Evolutionary conservation across 495 filamentous ascomycete species (phyloP).

Genomic region (Chaetomium tenue): DNA sequence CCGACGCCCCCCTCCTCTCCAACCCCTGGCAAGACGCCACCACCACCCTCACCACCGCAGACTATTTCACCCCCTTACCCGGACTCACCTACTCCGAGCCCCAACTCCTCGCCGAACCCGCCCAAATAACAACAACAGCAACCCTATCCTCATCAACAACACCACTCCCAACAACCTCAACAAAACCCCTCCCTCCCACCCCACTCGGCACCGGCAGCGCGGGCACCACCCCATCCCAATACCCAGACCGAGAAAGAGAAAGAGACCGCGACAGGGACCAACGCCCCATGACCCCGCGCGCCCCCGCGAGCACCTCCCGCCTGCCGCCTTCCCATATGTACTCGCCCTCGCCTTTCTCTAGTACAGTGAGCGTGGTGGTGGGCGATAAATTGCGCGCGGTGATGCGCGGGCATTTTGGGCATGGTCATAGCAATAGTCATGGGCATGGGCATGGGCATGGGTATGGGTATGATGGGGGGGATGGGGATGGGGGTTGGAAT

Average conservation of each 20-base stretch:
- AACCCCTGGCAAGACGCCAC: conserved; percentile 34
- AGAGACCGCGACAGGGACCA: conserved; percentile 13
- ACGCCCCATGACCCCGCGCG: conserved; percentile 29
- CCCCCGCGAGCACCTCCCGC: conserved; percentile 30
- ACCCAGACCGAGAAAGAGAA: not conserved
- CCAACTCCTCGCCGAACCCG: not conserved
- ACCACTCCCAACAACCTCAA: not conserved
- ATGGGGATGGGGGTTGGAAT: not conserved
- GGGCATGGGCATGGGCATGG: not conserved
- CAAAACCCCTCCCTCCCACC: not conserved
- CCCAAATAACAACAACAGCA: not conserved
- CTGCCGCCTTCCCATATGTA: conserved; percentile 38
- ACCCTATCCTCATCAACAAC: not conserved
- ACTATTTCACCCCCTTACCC: not conserved
- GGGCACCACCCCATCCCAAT: not conserved
- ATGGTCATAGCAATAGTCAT: not conserved
- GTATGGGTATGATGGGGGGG: not conserved
- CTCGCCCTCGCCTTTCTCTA: conserved; percentile 50
- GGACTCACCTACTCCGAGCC: conserved; percentile 4
- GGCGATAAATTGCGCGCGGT: conserved; percentile 40
- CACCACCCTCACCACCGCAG: not conserved
- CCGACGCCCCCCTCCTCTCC: conserved; percentile 34
- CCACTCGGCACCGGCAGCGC: not conserved
- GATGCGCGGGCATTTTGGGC: not conserved
- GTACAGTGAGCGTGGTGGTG: conserved; percentile 48